These are phyloP conservation scores for Arthroderma sp. DNA, from an alignment of 2,329 filamentous ascomycete genomes.

Conservation along the genomic window DNA sequence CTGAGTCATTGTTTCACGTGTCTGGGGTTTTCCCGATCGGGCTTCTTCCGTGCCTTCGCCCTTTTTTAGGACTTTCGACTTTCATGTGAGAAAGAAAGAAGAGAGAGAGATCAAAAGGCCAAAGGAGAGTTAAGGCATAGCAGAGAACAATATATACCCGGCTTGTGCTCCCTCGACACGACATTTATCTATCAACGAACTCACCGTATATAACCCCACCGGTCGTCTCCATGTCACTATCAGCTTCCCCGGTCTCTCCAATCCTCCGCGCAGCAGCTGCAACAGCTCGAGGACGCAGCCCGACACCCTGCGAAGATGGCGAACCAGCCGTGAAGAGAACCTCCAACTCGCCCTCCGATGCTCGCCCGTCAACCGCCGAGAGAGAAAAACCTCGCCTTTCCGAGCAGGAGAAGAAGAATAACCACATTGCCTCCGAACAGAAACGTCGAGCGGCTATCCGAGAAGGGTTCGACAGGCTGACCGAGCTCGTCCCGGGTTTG, in stretches of 20 bases:
- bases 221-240: not conserved
- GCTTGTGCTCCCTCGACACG: not conserved
- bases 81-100: not conserved
- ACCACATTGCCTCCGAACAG: constrained; percentile 56
- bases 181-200: not conserved
- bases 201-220: no score
- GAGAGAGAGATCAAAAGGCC: not conserved
- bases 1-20: not conserved
- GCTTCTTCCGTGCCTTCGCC: not conserved
- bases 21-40: not conserved
- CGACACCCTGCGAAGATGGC: not conserved
- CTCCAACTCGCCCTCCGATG: constrained; percentile 3
- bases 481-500: constrained; percentile 66
- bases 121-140: no score
- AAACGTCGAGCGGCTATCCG: constrained; percentile 63
- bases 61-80: no score
- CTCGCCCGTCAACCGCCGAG: not conserved
- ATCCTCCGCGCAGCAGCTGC: not conserved
- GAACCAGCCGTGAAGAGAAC: not conserved
- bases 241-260: constrained; percentile 1
- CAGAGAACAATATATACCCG: no score
- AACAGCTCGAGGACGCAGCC: not conserved
- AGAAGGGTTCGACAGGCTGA: constrained; percentile 70
- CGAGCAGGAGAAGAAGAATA: constrained; percentile 60
- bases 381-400: constrained; percentile 34